A percentile compares a stretch with the other conserved stretches of the same genome.
Conservation (phyloP, 768 basidiomycete genomes). For the Xerocomellus intermedius region DNA sequence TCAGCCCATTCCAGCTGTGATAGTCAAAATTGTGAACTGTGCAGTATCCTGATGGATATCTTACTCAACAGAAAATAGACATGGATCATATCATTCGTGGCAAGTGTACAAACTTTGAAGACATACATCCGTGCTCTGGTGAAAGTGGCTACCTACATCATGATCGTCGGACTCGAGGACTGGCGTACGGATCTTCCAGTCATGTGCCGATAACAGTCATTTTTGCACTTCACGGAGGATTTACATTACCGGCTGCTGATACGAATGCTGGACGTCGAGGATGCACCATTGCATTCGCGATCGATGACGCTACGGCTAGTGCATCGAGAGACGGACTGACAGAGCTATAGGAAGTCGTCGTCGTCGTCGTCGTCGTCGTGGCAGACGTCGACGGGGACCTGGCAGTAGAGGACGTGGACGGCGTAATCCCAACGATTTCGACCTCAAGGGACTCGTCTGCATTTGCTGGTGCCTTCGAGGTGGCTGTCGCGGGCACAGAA, state of each 20-base stretch:
- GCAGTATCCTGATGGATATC: background rate
- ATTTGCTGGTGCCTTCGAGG: background rate
- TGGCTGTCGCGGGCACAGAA: background rate
- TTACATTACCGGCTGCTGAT: background rate
- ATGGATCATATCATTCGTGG: background rate
- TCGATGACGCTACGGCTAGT: conserved; percentile 18
- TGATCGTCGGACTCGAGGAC: background rate
- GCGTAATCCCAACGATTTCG: conserved; percentile 17
- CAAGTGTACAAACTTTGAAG: background rate
- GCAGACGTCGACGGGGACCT: conserved; percentile 2
- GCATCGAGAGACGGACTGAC: conserved; percentile 9
- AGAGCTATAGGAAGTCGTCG: conserved; percentile 10
- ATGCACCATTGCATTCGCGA: conserved; percentile 9
- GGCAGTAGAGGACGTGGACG: background rate
- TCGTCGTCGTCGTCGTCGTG: background rate
- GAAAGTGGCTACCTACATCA: background rate
- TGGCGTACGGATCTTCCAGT: background rate
- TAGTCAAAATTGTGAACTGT: too few relatives aligned
- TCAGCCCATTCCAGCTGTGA: too few relatives aligned
- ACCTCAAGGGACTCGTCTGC: conserved; percentile 19
- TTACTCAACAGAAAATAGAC: too few relatives aligned
- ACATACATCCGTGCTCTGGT: background rate
- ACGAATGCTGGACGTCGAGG: background rate
- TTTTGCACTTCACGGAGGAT: background rate
- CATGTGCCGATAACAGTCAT: background rate